Conservation (phyloP, 2,329 filamentous ascomycete species). For the Dactylellina cionopaga region DNA sequence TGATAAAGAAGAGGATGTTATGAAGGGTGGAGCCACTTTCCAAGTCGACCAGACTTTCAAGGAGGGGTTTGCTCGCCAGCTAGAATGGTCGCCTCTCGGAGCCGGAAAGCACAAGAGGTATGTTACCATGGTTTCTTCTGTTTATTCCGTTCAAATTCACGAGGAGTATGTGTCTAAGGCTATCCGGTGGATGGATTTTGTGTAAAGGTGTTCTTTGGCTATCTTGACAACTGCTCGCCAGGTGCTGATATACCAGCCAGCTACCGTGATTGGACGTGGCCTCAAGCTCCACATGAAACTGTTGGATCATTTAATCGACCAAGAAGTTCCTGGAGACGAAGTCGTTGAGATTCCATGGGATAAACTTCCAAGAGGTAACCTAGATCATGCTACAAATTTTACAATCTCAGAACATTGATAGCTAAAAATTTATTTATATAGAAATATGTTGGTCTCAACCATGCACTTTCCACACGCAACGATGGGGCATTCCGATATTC, state of each 20-base stretch:
- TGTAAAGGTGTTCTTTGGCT: slow-evolving; percentile 26
- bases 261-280: slow-evolving; percentile 35
- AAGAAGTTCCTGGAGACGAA: slow-evolving; percentile 45
- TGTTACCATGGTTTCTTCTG: neutral
- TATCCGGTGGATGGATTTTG: neutral
- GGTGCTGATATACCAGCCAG: slow-evolving; percentile 45
- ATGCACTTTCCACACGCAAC: slow-evolving; percentile 27
- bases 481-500: slow-evolving; percentile 43
- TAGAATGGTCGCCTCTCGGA: slow-evolving; percentile 50
- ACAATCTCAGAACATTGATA: neutral
- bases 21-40: slow-evolving; percentile 42
- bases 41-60: slow-evolving; percentile 49
- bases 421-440: neutral
- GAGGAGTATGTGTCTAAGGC: neutral
- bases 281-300: slow-evolving; percentile 41
- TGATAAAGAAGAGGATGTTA: slow-evolving; percentile 31
- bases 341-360: slow-evolving; percentile 41
- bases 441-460: slow-evolving; percentile 49
- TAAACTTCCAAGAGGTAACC: slow-evolving; percentile 46
- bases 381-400: too few species aligned
- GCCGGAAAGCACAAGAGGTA: slow-evolving; percentile 34
- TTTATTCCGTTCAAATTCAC: too few species aligned
- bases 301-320: slow-evolving; percentile 39
- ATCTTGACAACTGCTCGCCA: slow-evolving; percentile 42
- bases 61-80: slow-evolving; percentile 35